Percentiles rank a stretch among this genome's conserved stretches.
These are phyloP conservation scores for Dendrocalamus latiflorus DNA, from an alignment of 202 grass and related monocot species.

Conservation along the genomic window DNA sequence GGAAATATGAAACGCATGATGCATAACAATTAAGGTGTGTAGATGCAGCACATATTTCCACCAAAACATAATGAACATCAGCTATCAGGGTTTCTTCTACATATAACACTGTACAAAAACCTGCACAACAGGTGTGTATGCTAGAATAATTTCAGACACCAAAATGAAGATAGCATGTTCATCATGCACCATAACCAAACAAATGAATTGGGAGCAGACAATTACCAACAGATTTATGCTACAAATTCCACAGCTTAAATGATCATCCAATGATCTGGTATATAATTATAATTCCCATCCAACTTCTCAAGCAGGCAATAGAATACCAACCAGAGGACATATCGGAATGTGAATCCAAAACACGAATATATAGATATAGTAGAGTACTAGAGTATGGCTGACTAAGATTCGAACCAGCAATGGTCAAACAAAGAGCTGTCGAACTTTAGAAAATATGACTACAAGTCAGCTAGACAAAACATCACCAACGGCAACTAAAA, in stretches of 20 bases:
- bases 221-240: too few species aligned
- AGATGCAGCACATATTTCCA: neutral
- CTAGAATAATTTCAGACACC: neutral
- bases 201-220: too few species aligned
- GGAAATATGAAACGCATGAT: neutral
- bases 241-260: neutral
- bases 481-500: too few species aligned
- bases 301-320: neutral
- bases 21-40: neutral
- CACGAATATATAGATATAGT: neutral
- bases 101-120: neutral
- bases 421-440: too few species aligned
- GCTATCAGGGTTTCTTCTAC: neutral
- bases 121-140: neutral
- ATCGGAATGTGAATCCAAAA: neutral
- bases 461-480: too few species aligned
- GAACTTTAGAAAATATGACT: too few species aligned
- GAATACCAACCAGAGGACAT: neutral
- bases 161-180: neutral
- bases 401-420: too few species aligned
- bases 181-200: too few species aligned
- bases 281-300: neutral
- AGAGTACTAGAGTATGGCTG: too few species aligned
- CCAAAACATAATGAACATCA: neutral
- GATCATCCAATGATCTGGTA: neutral